These are phyloP conservation scores for Microascus cirrosus DNA, from an alignment of 2,329 filamentous ascomycete species.

Conservation along the genomic window DNA sequence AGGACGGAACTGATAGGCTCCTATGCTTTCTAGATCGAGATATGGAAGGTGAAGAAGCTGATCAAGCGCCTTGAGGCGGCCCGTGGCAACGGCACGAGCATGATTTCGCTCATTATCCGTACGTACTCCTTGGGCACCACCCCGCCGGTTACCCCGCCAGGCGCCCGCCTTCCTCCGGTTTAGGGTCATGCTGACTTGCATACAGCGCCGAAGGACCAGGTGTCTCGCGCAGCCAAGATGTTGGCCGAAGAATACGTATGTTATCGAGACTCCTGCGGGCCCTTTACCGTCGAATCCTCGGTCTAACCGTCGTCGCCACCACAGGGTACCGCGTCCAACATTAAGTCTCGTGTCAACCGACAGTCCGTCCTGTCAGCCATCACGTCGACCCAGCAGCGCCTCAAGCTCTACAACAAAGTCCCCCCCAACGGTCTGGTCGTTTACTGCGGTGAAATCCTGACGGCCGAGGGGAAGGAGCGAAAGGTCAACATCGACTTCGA, in stretches of 20 bases:
- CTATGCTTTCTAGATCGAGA: slow-evolving; percentile 45
- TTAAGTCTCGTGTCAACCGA: slow-evolving; percentile 98
- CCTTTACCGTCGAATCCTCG: background rate
- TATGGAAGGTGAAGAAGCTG: slow-evolving; percentile 99
- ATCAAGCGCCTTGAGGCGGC: slow-evolving; percentile 98
- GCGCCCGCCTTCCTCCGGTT: background rate
- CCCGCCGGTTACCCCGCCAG: background rate
- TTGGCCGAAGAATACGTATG: slow-evolving; percentile 99
- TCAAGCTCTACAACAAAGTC: slow-evolving; percentile 98
- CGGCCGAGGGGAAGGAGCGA: slow-evolving; percentile 92
- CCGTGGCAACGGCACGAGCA: slow-evolving; percentile 95
- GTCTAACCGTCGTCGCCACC: slow-evolving; percentile 3
- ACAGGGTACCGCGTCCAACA: slow-evolving; percentile 95
- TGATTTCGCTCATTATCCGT: slow-evolving; percentile 99
- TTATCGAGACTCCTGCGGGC: slow-evolving; percentile 8
- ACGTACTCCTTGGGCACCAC: slow-evolving; percentile 22
- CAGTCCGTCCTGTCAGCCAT: slow-evolving; percentile 97
- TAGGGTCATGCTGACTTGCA: background rate
- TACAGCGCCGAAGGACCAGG: slow-evolving; percentile 90
- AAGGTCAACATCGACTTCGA: slow-evolving; percentile 99
- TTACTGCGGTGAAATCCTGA: slow-evolving; percentile 99
- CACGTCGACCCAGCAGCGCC: slow-evolving; percentile 95
- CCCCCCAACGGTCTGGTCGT: slow-evolving; percentile 95
- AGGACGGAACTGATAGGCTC: slow-evolving; percentile 8
- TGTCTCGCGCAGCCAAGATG: slow-evolving; percentile 96